Evolutionary conservation across 768 basidiomycete genomes (phyloP).

Genomic region (Flagelloscypha sp.): DNA sequence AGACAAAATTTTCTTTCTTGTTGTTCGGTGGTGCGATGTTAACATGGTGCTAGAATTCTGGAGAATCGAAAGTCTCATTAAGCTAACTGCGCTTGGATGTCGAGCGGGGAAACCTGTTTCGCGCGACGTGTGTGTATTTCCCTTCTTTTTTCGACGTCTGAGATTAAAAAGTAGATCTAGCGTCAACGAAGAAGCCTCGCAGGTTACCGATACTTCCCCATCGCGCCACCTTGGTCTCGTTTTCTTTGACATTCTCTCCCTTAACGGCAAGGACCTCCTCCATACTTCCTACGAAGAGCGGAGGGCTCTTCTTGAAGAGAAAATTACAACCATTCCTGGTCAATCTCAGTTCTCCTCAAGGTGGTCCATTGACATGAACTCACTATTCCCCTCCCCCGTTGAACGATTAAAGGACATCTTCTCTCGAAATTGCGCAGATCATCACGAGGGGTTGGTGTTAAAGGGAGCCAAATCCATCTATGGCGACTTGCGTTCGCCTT

Average conservation of each 20-base stretch:
- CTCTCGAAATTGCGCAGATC: conserved; percentile 39
- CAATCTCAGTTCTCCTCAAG: conserved; percentile 58
- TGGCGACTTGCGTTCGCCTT: conserved; percentile 54
- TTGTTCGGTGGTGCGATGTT: not conserved
- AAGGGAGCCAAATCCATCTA: conserved; percentile 68
- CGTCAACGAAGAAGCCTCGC: no score
- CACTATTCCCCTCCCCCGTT: conserved; percentile 9
- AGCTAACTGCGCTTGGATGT: conserved; percentile 47
- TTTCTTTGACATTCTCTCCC: conserved; percentile 79
- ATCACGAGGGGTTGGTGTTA: conserved; percentile 67
- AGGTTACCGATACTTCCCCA: no score
- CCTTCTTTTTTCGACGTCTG: conserved; percentile 19
- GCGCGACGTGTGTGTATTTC: conserved; percentile 14
- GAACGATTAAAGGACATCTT: conserved; percentile 37
- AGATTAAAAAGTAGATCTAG: conserved; percentile 23
- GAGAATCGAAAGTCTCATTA: conserved; percentile 56
- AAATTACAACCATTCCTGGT: conserved; percentile 47
- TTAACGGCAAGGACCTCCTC: conserved; percentile 55
- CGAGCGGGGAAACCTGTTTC: conserved; percentile 23
- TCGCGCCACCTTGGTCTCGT: conserved; percentile 68
- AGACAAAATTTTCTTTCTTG: conserved; percentile 18
- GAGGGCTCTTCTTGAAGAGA: conserved; percentile 49
- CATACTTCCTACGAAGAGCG: conserved; percentile 49
- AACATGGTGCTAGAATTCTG: conserved; percentile 52
- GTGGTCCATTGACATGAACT: conserved; percentile 33